Conservation (phyloP, 768 basidiomycete genomes). For the Leccinum fibrillosum region DNA sequence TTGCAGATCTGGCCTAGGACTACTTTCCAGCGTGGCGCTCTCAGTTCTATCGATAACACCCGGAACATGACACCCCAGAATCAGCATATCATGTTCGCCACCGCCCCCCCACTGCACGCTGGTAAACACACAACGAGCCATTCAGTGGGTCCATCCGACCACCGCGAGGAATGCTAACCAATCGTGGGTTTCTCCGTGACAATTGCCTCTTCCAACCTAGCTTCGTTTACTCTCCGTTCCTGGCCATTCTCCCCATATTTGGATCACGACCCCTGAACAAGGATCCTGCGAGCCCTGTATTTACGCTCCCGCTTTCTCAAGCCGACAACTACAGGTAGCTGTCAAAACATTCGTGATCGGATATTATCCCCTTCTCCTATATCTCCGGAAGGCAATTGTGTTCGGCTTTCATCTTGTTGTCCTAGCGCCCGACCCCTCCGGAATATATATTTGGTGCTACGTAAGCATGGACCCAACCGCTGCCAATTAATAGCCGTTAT, state of each 20-base stretch:
- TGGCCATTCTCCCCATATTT: background rate
- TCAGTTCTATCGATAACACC: background rate
- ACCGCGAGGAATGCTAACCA: background rate
- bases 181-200: constrained; percentile 8
- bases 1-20: background rate
- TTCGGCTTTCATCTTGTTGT: background rate
- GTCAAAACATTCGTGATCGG: constrained; percentile 3
- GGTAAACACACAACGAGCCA: background rate
- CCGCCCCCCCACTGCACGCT: constrained; percentile 9
- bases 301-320: background rate
- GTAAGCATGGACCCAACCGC: constrained; percentile 5
- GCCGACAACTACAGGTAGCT: background rate
- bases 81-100: background rate
- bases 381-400: background rate
- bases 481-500: constrained; percentile 15
- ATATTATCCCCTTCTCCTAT: background rate
- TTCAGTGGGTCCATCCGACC: background rate
- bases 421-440: background rate
- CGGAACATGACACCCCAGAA: background rate
- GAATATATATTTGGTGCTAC: background rate
- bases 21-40: constrained; percentile 11
- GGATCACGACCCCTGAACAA: constrained; percentile 4
- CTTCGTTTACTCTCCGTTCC: constrained; percentile 1
- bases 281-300: background rate
- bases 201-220: constrained; percentile 3